Evolutionary conservation across 2,329 filamentous ascomycete genomes (phyloP), one percentile per base, ranked within the genome.

Genomic region (Aaosphaeria arxii): DNA sequence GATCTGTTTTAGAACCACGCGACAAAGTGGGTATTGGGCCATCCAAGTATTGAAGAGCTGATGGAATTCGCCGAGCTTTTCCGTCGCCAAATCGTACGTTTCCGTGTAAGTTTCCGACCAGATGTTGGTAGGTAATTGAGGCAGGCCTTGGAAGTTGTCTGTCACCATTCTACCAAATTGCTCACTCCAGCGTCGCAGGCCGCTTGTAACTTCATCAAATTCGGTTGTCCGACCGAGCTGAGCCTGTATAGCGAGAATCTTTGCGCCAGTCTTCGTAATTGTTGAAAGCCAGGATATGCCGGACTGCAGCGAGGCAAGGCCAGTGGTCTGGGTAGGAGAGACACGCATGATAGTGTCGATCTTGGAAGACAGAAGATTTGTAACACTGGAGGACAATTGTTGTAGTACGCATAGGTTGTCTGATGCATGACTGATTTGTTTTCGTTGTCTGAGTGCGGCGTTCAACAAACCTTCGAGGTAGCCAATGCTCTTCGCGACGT

Each of bases 391-490:
- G 2, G 77, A 66, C 1, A 71, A 69, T 11, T 62, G 62, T 9
- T 62, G 58, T 7, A 79, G 59, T 1, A 71, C 65, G 11, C 61
- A 64, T 3, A 75, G 55, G 9, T 71, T 61, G 13, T 52, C 43
- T 5, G 51, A 47, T 39, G 64, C 59, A 31, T 54, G 62, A 45
- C 54, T 69, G 55, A 39, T 74, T 5, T 72, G 69, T 42, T 67
- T 69, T 49, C 86, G 78, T 65, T 91, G 88, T 4, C 74, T 71
- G 9, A 89, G 63, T 1, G 82, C 67, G n/a, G 84, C 72, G 50
- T 86, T 79, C 30, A 97, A 74, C 50, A 96, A 78, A 29, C 91
- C 90, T 66, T 99, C 94, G n/a, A 96, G 75, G 55, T 89, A 89
- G 0, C 90, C 90, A 43, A 88, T 80, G 64, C 90, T 91, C 62